phyloP scores from a whole-genome alignment of 495 filamentous ascomycete genomes.

The Lasiosphaeris hirsuta region DNA sequence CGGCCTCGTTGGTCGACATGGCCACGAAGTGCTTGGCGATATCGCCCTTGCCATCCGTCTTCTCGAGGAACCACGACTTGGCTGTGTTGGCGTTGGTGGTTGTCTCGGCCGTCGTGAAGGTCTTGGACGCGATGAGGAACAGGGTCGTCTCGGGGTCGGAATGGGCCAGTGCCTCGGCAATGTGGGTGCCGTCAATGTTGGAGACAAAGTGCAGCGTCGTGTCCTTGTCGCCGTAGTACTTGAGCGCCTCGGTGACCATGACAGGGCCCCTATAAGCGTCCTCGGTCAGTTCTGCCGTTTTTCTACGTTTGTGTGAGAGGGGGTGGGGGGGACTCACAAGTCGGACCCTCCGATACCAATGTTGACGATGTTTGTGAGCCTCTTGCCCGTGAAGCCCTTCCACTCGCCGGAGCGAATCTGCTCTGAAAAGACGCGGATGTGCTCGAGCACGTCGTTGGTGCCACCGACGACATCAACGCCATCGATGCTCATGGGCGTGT shows the following conservation, averaged over 20 bases:
- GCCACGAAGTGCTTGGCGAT: slow-evolving; percentile 99
- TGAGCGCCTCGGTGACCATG: slow-evolving; percentile 97
- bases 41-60: slow-evolving; percentile 71
- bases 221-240: slow-evolving; percentile 82
- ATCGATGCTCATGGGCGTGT: slow-evolving; percentile 85
- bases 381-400: slow-evolving; percentile 99
- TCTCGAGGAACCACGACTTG: slow-evolving; percentile 89
- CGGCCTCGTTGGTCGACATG: slow-evolving; percentile 89
- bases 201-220: slow-evolving; percentile 95
- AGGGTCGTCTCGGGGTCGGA: slow-evolving; percentile 95
- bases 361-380: slow-evolving; percentile 93
- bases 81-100: slow-evolving; percentile 94
- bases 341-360: slow-evolving; percentile 98
- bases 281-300: not conserved
- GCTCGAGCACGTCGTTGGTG: slow-evolving; percentile 84
- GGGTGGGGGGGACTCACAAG: slow-evolving; percentile 59
- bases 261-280: slow-evolving; percentile 72
- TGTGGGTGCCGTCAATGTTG: slow-evolving; percentile 98
- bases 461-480: slow-evolving; percentile 88
- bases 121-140: slow-evolving; percentile 97
- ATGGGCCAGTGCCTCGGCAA: slow-evolving; percentile 84
- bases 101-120: slow-evolving; percentile 98
- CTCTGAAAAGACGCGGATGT: slow-evolving; percentile 97
- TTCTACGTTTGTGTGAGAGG: not conserved
- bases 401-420: slow-evolving; percentile 91